Conservation (phyloP, 805 yeast genomes). For the Starmerella davenportii region DNA sequence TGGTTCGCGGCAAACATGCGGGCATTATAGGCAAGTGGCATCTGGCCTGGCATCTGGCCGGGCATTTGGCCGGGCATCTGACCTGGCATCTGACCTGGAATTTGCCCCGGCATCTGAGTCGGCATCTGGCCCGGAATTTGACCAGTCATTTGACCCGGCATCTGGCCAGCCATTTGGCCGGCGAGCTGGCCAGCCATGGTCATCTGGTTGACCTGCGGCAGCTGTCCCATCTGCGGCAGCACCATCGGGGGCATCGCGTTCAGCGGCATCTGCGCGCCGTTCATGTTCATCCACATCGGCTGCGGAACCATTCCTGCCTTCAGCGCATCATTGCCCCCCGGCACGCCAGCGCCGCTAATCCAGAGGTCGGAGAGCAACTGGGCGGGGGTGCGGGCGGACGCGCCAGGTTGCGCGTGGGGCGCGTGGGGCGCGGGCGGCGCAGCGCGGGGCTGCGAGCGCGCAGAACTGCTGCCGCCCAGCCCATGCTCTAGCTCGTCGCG, state of each 20-base stretch:
- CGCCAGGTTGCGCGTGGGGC: too few relatives aligned
- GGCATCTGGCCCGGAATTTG: conserved; percentile 6
- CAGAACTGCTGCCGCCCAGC: too few relatives aligned
- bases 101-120: neutral
- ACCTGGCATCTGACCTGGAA: neutral
- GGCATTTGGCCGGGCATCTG: neutral
- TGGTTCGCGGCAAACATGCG: neutral
- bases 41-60: neutral
- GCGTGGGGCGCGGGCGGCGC: neutral
- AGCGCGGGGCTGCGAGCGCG: too few relatives aligned
- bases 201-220: neutral
- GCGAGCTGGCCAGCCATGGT: too few relatives aligned
- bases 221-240: neutral
- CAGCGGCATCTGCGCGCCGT: conserved; percentile 2
- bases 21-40: neutral
- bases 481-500: conserved; percentile 12
- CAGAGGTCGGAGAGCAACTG: conserved; percentile 14
- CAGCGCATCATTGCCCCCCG: too few relatives aligned
- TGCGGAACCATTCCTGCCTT: too few relatives aligned
- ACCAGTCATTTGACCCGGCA: conserved; percentile 7
- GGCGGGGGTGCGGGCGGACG: too few relatives aligned
- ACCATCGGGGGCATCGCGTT: conserved; percentile 1
- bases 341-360: too few relatives aligned
- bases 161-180: neutral
- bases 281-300: conserved; percentile 1